A percentile compares a stretch with the other conserved stretches of the same genome.
Conservation (phyloP, 768 basidiomycete genomes). For the Boletus reticuloceps region DNA sequence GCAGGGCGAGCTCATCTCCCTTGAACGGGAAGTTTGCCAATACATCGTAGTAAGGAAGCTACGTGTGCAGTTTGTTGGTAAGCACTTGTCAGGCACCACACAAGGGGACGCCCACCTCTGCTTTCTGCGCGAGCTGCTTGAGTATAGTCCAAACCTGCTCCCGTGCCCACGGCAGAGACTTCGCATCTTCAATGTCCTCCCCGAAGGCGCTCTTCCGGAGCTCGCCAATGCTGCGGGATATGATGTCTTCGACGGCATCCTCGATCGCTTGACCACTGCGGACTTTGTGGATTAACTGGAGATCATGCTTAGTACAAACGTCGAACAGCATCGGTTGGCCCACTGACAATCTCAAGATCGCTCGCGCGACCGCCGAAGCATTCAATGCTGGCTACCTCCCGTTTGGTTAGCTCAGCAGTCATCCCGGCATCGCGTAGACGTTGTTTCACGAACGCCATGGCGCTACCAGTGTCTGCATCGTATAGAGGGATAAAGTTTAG, state of each 20-base stretch:
- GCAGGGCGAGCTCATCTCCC: slow-evolving; percentile 77
- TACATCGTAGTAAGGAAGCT: slow-evolving; percentile 82
- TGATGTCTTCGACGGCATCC: slow-evolving; percentile 89
- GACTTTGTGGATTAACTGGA: slow-evolving; percentile 82
- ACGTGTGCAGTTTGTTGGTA: neutral
- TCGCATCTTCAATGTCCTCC: slow-evolving; percentile 87
- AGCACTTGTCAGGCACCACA: slow-evolving; percentile 15
- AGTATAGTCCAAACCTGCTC: slow-evolving; percentile 89
- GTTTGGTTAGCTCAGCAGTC: slow-evolving; percentile 48
- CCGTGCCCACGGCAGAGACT: slow-evolving; percentile 75
- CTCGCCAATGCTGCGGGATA: slow-evolving; percentile 74
- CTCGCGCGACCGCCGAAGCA: slow-evolving; percentile 88
- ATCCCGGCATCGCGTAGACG: slow-evolving; percentile 64
- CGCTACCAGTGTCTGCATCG: slow-evolving; percentile 81
- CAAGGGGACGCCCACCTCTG: slow-evolving; percentile 47
- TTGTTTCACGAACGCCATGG: slow-evolving; percentile 76
- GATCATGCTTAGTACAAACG: neutral
- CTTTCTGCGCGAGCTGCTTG: slow-evolving; percentile 61
- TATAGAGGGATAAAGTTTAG: slow-evolving; percentile 73
- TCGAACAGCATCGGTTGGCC: neutral
- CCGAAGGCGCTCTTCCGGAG: slow-evolving; percentile 91
- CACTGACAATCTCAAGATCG: slow-evolving; percentile 78
- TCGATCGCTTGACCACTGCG: slow-evolving; percentile 66
- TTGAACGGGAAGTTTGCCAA: slow-evolving; percentile 87
- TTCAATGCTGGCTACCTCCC: slow-evolving; percentile 59